Evolutionary conservation across 371 early-diverging fungal genomes (phyloP).

Genomic region (Mortierella sp.): DNA sequence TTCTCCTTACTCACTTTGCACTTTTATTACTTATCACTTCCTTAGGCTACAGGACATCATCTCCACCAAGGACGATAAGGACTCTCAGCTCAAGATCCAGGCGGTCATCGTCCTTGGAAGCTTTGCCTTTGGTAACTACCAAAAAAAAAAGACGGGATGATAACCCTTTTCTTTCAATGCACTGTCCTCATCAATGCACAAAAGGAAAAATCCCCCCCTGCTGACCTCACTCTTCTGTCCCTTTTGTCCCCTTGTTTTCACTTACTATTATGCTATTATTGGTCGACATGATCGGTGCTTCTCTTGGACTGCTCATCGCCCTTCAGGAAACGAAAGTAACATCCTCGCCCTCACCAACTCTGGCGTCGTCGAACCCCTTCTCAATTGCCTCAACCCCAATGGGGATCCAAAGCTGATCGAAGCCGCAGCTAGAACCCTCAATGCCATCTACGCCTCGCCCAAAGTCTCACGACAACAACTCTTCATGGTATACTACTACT

Average conservation of each 20-base stretch:
- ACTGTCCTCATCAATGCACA: not conserved
- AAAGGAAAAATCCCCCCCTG: not conserved
- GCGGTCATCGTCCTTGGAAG: slow-evolving; percentile 85
- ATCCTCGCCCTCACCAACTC: slow-evolving; percentile 70
- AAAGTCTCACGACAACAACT: slow-evolving; percentile 70
- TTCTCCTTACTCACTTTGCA: not conserved
- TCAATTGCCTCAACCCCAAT: slow-evolving; percentile 68
- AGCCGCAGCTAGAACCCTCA: slow-evolving; percentile 80
- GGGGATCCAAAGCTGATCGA: slow-evolving; percentile 72
- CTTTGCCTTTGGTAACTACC: slow-evolving; percentile 79
- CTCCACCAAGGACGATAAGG: slow-evolving; percentile 54
- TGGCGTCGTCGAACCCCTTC: slow-evolving; percentile 74
- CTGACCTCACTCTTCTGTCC: slow-evolving; percentile 12
- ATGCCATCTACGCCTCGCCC: slow-evolving; percentile 79
- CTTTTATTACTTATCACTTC: not conserved
- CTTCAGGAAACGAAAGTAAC: slow-evolving; percentile 76
- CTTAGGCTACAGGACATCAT: slow-evolving; percentile 74
- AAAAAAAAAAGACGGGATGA: not conserved
- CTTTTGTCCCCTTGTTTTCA: slow-evolving; percentile 14
- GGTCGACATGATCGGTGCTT: not conserved
- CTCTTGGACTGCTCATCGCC: not conserved
- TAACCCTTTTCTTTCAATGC: not conserved
- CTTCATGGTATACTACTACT: slow-evolving; percentile 66
- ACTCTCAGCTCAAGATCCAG: slow-evolving; percentile 72
- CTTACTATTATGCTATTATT: not conserved